A percentile compares a stretch with the other conserved stretches of the same genome.
These are phyloP conservation scores for Boechera stricta DNA, from an alignment of 345 rosid genomes.

Conservation along the genomic window DNA sequence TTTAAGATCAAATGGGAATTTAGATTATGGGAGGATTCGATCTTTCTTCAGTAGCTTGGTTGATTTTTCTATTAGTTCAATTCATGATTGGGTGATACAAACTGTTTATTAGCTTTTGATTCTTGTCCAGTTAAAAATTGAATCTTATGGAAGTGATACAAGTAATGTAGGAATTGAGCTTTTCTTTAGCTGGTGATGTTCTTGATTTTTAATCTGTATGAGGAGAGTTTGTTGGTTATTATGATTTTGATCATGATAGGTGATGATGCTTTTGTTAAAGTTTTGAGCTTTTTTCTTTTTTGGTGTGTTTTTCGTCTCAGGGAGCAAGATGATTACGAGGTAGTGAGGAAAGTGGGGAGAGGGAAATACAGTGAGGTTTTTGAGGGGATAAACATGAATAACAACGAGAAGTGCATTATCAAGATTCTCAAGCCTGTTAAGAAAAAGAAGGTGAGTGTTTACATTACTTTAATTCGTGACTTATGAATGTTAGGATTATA, in stretches of 20 bases:
- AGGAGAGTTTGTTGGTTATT: background rate
- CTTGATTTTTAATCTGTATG: slow-evolving; percentile 11
- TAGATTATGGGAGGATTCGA: background rate
- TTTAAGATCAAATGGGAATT: background rate
- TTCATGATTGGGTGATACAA: slow-evolving; percentile 4
- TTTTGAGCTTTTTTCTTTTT: slow-evolving; percentile 13
- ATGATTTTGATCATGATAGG: background rate
- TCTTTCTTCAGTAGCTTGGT: background rate
- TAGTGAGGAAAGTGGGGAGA: slow-evolving; percentile 83
- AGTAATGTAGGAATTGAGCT: background rate
- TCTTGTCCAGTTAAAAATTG: background rate
- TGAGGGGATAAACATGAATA: slow-evolving; percentile 76
- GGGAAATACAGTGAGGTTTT: slow-evolving; percentile 92
- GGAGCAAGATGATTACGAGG: slow-evolving; percentile 90
- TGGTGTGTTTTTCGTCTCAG: slow-evolving; percentile 43
- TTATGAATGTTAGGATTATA: background rate
- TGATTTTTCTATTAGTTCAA: background rate
- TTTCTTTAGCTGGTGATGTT: slow-evolving; percentile 6
- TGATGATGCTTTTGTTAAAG: slow-evolving; percentile 26
- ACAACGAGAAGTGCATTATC: slow-evolving; percentile 71
- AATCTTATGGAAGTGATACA: slow-evolving; percentile 6
- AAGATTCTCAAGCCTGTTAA: slow-evolving; percentile 94
- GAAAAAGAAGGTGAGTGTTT: slow-evolving; percentile 74
- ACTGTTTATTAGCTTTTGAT: background rate
- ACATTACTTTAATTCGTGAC: background rate